These are phyloP conservation scores for Thermothielavioides terrestris DNA, from an alignment of 495 filamentous ascomycete genomes.

Conservation along the genomic window DNA sequence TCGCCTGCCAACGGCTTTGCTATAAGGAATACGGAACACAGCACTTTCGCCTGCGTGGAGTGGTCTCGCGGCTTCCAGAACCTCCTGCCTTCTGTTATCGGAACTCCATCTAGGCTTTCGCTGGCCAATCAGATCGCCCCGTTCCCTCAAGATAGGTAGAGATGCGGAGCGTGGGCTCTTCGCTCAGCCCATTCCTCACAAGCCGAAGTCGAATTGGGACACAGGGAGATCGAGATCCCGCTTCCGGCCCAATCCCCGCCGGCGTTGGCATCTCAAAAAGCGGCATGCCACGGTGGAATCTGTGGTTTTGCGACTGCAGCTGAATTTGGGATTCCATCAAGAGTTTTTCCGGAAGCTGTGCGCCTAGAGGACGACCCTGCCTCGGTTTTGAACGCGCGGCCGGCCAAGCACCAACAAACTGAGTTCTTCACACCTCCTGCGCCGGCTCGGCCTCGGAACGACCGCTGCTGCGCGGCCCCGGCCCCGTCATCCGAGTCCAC, in stretches of 20 bases:
- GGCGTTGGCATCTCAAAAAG: not conserved
- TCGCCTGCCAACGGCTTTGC: not conserved
- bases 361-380: too few species aligned
- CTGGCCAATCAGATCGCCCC: conserved; percentile 1
- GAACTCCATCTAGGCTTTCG: not conserved
- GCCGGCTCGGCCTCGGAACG: too few species aligned
- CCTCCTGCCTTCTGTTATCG: not conserved
- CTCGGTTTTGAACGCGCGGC: too few species aligned
- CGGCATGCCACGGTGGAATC: not conserved
- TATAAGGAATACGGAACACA: too few species aligned
- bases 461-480: too few species aligned
- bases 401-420: too few species aligned
- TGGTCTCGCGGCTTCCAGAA: not conserved
- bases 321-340: not conserved
- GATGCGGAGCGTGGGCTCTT: too few species aligned
- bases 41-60: not conserved
- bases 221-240: conserved; percentile 9
- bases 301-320: not conserved
- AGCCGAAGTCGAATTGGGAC: too few species aligned
- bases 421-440: too few species aligned
- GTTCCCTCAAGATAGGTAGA: not conserved
- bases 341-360: not conserved
- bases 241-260: conserved; percentile 4
- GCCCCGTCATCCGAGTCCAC: too few species aligned
- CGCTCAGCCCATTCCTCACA: too few species aligned